Percentiles rank a stretch among this genome's conserved stretches.
Evolutionary conservation across 768 basidiomycete genomes (phyloP).

Genomic region (Stropharia rugosoannulata): DNA sequence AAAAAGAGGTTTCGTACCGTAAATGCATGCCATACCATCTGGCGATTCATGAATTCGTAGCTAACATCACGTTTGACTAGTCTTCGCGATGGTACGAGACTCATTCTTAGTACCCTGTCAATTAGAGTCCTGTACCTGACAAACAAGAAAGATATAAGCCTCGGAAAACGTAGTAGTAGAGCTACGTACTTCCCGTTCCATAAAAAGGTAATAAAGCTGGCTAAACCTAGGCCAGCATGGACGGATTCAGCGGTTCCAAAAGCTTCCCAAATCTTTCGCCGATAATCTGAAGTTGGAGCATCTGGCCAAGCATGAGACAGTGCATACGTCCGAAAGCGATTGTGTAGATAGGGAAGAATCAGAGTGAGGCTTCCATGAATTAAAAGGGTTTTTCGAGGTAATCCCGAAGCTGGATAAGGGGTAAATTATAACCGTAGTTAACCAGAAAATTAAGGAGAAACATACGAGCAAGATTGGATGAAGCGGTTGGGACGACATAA

Average conservation of each 20-base stretch:
- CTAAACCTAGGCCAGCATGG: constrained; percentile 58
- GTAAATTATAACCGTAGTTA: constrained; percentile 3
- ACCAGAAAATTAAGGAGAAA: constrained; percentile 15
- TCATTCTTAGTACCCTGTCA: constrained; percentile 76
- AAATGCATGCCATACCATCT: constrained; percentile 99
- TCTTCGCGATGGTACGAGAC: constrained; percentile 67
- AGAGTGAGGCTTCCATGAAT: constrained; percentile 74
- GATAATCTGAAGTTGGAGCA: constrained; percentile 73
- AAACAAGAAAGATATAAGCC: not conserved
- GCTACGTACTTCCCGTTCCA: constrained; percentile 77
- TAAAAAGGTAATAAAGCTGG: constrained; percentile 83
- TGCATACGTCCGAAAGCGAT: constrained; percentile 70
- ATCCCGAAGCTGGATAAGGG: constrained; percentile 51
- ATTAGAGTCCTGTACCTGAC: constrained; percentile 81
- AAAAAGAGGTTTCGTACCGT: constrained; percentile 58
- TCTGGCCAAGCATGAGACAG: constrained; percentile 91
- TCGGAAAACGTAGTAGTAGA: not conserved
- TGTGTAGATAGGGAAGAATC: constrained; percentile 75
- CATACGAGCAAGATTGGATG: constrained; percentile 33
- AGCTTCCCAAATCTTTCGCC: constrained; percentile 71
- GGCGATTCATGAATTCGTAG: constrained; percentile 99
- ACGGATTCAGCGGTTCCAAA: constrained; percentile 67
- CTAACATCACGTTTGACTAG: constrained; percentile 82
- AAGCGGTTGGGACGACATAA: constrained; percentile 41
- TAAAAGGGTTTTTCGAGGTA: constrained; percentile 60